phyloP scores from a whole-genome alignment of 2,329 filamentous ascomycete species.

The Xylogone sp. region DNA sequence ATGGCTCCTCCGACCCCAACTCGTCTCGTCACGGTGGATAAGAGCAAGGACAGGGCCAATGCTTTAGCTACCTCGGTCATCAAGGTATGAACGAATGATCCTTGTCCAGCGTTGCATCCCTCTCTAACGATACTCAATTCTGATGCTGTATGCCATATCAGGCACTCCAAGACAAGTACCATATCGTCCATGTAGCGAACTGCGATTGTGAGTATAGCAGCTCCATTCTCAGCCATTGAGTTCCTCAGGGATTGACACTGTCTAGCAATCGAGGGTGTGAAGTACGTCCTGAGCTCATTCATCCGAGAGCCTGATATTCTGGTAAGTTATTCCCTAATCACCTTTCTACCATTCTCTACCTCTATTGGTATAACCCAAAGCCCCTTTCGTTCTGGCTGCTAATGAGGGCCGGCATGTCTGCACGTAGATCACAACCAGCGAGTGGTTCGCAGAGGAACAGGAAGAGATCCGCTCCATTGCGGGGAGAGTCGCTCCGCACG shows the following conservation, averaged over 20 bases:
- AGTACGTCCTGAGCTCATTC: slow-evolving; percentile 8
- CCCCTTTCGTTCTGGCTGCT: too few species aligned
- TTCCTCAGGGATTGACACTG: background rate
- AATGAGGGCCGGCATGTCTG: too few species aligned
- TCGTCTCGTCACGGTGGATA: slow-evolving; percentile 5
- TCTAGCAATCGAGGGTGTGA: slow-evolving; percentile 7
- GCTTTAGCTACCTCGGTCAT: slow-evolving; percentile 2
- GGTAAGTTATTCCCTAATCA: slow-evolving; percentile 3
- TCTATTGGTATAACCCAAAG: too few species aligned
- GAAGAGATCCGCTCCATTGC: slow-evolving; percentile 15
- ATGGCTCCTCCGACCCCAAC: slow-evolving; percentile 1
- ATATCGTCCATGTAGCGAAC: slow-evolving; percentile 12
- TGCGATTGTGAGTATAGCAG: slow-evolving; percentile 7
- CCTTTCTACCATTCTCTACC: too few species aligned
- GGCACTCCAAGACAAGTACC: slow-evolving; percentile 8
- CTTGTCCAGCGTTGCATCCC: background rate
- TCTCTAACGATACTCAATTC: too few species aligned
- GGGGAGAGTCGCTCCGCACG: slow-evolving; percentile 6
- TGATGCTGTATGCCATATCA: background rate
- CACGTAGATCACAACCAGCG: slow-evolving; percentile 7
- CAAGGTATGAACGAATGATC: slow-evolving; percentile 1
- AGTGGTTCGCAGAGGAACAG: slow-evolving; percentile 10
- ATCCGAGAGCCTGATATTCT: slow-evolving; percentile 6
- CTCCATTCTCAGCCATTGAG: too few species aligned
- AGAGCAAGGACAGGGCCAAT: background rate